phyloP scores from a whole-genome alignment of 139 green algal genomes.

The Chlamydomonas sp. region DNA sequence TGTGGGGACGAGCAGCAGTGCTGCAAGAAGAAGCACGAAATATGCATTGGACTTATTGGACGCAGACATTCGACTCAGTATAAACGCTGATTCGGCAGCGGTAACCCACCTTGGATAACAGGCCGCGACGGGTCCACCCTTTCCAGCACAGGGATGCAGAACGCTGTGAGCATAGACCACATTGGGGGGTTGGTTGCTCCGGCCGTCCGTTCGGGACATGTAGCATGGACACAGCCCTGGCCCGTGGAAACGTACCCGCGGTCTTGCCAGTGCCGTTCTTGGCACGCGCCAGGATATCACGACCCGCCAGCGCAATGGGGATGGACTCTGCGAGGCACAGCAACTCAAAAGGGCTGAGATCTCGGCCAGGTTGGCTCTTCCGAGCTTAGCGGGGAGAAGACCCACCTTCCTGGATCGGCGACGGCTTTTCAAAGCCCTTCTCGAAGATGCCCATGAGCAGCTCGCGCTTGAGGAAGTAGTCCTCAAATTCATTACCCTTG shows the following conservation, averaged over 20 bases:
- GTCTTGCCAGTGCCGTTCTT: conserved; percentile 99
- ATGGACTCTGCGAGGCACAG: conserved; percentile 85
- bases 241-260: conserved; percentile 52
- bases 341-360: too few relatives aligned
- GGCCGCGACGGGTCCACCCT: conserved; percentile 89
- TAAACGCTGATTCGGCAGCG: too few relatives aligned
- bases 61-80: too few relatives aligned
- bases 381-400: not conserved
- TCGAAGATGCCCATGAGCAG: conserved; percentile 99
- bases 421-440: conserved; percentile 97
- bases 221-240: not conserved
- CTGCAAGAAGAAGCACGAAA: conserved; percentile 60
- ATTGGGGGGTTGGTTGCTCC: not conserved
- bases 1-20: conserved; percentile 97
- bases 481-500: conserved; percentile 99
- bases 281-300: conserved; percentile 98
- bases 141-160: conserved; percentile 97
- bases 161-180: conserved; percentile 63
- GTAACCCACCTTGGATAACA: conserved; percentile 88
- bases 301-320: conserved; percentile 95
- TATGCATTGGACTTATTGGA: too few relatives aligned
- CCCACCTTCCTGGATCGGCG: conserved; percentile 79
- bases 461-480: conserved; percentile 98
- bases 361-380: too few relatives aligned
- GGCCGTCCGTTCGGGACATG: not conserved